phyloP scores from a whole-genome alignment of 2,329 filamentous ascomycete genomes.

The Moelleriella libera region DNA sequence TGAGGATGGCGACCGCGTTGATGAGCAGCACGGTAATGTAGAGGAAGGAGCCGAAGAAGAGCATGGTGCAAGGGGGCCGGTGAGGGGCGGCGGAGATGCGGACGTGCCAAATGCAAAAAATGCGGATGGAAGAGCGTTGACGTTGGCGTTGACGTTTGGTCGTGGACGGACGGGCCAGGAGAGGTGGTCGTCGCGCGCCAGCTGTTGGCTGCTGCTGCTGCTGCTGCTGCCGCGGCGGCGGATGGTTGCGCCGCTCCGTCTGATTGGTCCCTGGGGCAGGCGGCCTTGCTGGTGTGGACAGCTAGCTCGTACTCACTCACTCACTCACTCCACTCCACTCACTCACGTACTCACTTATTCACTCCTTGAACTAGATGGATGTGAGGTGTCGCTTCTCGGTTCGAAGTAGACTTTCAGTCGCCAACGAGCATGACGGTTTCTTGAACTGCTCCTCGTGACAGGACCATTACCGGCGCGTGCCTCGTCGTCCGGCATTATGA shows the following conservation, averaged over 20 bases:
- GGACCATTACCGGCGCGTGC: too few species aligned
- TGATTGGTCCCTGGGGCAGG: too few species aligned
- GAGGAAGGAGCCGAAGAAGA: slow-evolving; percentile 58
- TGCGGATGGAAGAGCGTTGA: neutral
- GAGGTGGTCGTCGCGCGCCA: too few species aligned
- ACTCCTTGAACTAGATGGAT: too few species aligned
- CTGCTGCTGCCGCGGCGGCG: too few species aligned
- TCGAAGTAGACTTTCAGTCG: too few species aligned
- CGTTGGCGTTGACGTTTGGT: neutral
- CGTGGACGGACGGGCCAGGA: neutral
- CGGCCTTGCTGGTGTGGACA: neutral
- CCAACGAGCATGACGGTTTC: too few species aligned
- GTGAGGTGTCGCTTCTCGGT: too few species aligned
- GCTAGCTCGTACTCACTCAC: neutral
- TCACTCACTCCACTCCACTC: neutral
- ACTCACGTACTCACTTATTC: neutral
- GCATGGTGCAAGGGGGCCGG: slow-evolving; percentile 32
- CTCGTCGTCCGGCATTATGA: slow-evolving; percentile 6
- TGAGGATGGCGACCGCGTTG: slow-evolving; percentile 87
- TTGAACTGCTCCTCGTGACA: too few species aligned
- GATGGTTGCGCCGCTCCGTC: too few species aligned
- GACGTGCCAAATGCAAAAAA: neutral
- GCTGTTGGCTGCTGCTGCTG: too few species aligned
- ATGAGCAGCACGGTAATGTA: slow-evolving; percentile 75
- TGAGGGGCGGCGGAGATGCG: slow-evolving; percentile 1